Conservation (phyloP, 495 filamentous ascomycete species). For the Neurospora tetraspora region DNA sequence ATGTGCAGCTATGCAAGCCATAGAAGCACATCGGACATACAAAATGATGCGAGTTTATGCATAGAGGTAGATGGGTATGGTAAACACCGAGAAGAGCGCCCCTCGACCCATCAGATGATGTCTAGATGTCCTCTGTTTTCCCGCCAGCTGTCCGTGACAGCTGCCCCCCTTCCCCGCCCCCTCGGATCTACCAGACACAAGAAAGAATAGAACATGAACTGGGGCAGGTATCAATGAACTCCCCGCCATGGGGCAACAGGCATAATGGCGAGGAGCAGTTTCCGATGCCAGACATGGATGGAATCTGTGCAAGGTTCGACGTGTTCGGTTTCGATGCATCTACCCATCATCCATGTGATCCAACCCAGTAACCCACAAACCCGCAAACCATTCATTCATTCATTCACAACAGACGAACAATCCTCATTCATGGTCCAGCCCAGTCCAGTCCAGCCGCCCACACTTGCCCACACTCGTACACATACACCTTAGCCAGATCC, state of each 20-base stretch:
- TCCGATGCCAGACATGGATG: neutral
- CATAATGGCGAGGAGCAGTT: neutral
- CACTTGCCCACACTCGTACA: neutral
- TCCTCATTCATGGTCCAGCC: neutral
- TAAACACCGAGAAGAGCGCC: neutral
- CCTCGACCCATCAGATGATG: neutral
- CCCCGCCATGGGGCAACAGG: neutral
- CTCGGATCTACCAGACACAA: neutral
- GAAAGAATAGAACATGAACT: neutral
- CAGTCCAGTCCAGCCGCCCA: neutral
- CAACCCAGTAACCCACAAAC: neutral
- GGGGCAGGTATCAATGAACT: neutral
- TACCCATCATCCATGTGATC: neutral
- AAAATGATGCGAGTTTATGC: neutral
- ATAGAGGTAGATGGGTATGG: neutral
- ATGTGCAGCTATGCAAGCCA: neutral
- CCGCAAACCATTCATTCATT: neutral
- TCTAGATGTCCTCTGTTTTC: neutral
- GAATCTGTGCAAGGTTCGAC: neutral
- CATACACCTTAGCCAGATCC: neutral
- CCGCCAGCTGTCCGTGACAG: neutral
- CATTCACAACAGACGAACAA: neutral
- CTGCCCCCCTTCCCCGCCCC: neutral
- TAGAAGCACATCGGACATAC: neutral
- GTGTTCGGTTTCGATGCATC: neutral